A percentile compares a stretch with the other conserved stretches of the same genome.
phyloP scores from a whole-genome alignment of 2,329 filamentous ascomycete species.

The Rosellinia necatrix region DNA sequence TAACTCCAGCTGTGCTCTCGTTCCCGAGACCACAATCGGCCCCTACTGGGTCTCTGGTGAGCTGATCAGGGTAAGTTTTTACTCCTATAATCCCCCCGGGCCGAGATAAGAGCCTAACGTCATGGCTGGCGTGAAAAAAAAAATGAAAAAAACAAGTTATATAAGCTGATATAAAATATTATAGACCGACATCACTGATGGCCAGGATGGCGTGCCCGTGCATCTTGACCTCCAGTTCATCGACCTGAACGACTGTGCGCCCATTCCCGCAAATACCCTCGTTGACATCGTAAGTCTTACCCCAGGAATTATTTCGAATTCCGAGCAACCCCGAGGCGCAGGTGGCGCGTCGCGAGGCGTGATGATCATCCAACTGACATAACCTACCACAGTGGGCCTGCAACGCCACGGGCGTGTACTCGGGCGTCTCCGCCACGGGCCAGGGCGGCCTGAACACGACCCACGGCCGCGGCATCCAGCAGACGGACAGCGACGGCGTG shows the following conservation, averaged over 20 bases:
- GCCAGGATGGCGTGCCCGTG: conserved; percentile 43
- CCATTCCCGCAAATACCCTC: conserved; percentile 40
- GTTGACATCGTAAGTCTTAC: conserved; percentile 39
- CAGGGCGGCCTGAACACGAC: conserved; percentile 41
- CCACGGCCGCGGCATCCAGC: conserved; percentile 42
- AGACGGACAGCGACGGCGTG: conserved; percentile 43
- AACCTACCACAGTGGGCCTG: conserved; percentile 39
- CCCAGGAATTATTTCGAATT: neutral
- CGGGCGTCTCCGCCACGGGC: conserved; percentile 36
- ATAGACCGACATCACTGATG: conserved; percentile 45
- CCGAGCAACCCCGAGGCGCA: no score
- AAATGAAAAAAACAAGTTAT: no score
- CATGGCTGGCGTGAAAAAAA: no score
- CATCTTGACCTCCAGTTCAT: conserved; percentile 48
- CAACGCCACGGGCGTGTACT: conserved; percentile 48
- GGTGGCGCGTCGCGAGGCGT: neutral
- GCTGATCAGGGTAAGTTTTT: conserved; percentile 38
- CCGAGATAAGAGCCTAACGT: neutral
- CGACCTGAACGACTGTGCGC: conserved; percentile 43
- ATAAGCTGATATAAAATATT: neutral
- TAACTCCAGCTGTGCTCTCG: conserved; percentile 38
- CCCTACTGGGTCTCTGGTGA: conserved; percentile 44
- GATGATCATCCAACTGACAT: neutral
- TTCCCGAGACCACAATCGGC: conserved; percentile 39
- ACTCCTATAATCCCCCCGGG: neutral